A percentile compares a stretch with the other conserved stretches of the same genome.
These are phyloP conservation scores for Lizanozyma gosingica DNA, from an alignment of 1,139 yeast species.

Conservation along the genomic window DNA sequence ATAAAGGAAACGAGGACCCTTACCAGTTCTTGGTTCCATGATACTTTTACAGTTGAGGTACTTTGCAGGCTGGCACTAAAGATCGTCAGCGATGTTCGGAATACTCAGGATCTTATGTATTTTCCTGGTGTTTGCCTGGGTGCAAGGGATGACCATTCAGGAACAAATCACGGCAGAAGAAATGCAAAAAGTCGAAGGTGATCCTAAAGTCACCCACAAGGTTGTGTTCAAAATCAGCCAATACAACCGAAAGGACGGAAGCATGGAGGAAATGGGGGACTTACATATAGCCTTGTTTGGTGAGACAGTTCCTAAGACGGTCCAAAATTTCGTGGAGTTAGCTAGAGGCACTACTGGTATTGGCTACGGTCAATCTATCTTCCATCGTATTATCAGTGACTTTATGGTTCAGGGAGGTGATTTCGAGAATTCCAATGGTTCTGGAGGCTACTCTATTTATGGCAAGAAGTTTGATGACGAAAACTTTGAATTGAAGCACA, in stretches of 20 bases:
- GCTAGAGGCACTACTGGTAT: constrained; percentile 39
- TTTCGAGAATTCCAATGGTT: constrained; percentile 39
- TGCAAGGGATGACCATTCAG: neutral
- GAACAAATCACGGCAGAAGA: constrained; percentile 5
- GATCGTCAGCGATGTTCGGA: too few relatives aligned
- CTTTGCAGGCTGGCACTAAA: too few relatives aligned
- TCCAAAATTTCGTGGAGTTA: constrained; percentile 39
- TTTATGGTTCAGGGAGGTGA: constrained; percentile 48
- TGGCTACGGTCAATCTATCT: constrained; percentile 34
- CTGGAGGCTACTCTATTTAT: constrained; percentile 42
- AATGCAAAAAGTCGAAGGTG: constrained; percentile 10
- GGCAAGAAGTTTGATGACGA: constrained; percentile 45
- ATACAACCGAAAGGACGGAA: constrained; percentile 6
- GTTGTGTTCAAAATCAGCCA: constrained; percentile 16
- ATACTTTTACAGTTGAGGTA: too few relatives aligned
- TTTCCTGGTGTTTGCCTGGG: neutral
- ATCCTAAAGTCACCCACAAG: constrained; percentile 22
- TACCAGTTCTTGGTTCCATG: too few relatives aligned
- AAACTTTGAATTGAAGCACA: constrained; percentile 33
- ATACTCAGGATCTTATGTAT: neutral
- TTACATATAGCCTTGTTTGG: constrained; percentile 20
- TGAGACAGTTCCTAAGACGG: constrained; percentile 31
- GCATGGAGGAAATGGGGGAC: constrained; percentile 10
- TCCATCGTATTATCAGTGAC: constrained; percentile 40
- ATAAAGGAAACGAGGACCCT: too few relatives aligned